A percentile compares a stretch with the other conserved stretches of the same genome.
Conservation (phyloP, 306 rosid species). For the Senna tora region DNA sequence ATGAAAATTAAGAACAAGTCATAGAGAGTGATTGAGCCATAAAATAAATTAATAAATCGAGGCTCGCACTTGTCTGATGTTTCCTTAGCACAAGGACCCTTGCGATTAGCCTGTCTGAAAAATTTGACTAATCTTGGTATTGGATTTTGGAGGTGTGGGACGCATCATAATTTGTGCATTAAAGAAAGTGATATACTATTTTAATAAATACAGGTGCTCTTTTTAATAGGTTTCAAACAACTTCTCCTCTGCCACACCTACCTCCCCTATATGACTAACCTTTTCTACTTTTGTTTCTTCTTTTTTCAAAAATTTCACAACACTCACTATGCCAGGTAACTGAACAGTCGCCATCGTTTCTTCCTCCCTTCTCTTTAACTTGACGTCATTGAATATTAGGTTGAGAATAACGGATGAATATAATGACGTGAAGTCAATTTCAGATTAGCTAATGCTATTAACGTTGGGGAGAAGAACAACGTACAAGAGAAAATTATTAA, state of each 20-base stretch:
- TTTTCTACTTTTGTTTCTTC: neutral
- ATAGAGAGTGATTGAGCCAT: slow-evolving; percentile 28
- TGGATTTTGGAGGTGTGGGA: slow-evolving; percentile 32
- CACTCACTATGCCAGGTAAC: neutral
- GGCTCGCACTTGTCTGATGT: slow-evolving; percentile 52
- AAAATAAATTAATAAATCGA: slow-evolving; percentile 26
- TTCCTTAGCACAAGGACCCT: slow-evolving; percentile 54
- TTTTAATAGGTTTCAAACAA: too few relatives aligned
- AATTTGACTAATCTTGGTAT: slow-evolving; percentile 35
- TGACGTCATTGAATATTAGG: neutral
- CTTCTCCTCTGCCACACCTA: neutral
- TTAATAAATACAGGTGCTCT: neutral
- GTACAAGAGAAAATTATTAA: slow-evolving; percentile 15
- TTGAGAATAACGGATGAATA: neutral
- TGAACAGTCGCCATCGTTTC: neutral
- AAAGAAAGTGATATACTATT: neutral
- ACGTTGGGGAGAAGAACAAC: neutral
- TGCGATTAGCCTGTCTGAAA: slow-evolving; percentile 46
- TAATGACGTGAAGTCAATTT: neutral
- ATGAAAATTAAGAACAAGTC: too few relatives aligned
- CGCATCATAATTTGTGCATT: slow-evolving; percentile 34
- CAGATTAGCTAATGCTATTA: neutral
- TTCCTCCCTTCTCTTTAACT: neutral
- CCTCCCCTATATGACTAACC: neutral
- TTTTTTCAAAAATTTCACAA: neutral